Conservation (phyloP, 371 early-diverging fungal species). For the Vairimorpha apis region DNA sequence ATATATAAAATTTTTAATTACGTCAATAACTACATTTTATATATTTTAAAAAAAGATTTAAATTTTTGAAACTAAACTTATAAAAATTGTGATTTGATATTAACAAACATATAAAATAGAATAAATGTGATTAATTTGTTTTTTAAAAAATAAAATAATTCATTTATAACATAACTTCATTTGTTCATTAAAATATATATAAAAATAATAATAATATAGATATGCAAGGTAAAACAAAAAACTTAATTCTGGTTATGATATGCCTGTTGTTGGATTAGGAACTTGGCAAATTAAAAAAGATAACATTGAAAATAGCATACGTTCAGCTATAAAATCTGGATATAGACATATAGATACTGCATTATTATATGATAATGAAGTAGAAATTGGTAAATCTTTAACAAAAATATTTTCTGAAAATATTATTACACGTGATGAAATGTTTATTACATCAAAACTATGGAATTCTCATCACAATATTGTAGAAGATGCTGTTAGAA, state of each 20-base stretch:
- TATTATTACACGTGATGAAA: constrained; percentile 67
- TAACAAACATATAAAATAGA: too few species aligned
- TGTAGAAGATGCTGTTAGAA: constrained; percentile 62
- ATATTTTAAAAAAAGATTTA: too few species aligned
- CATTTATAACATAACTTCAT: too few species aligned
- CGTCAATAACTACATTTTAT: too few species aligned
- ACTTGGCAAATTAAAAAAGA: constrained; percentile 53
- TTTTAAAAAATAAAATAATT: too few species aligned
- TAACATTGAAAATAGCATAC: constrained; percentile 65
- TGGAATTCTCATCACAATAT: constrained; percentile 68
- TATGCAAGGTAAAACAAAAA: constrained; percentile 21
- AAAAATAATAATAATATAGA: constrained; percentile 13
- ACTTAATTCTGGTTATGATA: constrained; percentile 51
- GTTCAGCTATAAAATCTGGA: constrained; percentile 65
- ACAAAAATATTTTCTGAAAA: constrained; percentile 66
- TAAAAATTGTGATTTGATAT: too few species aligned
- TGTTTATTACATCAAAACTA: constrained; percentile 80
- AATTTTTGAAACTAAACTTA: too few species aligned
- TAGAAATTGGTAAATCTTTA: constrained; percentile 70
- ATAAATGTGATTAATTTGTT: too few species aligned
- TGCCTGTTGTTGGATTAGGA: constrained; percentile 59
- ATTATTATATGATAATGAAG: constrained; percentile 70
- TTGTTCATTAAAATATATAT: too few species aligned
- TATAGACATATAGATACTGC: constrained; percentile 74
- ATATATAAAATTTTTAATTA: too few species aligned